Conservation (phyloP, 2,329 filamentous ascomycete genomes). For the Colletotrichum echinochloae region DNA sequence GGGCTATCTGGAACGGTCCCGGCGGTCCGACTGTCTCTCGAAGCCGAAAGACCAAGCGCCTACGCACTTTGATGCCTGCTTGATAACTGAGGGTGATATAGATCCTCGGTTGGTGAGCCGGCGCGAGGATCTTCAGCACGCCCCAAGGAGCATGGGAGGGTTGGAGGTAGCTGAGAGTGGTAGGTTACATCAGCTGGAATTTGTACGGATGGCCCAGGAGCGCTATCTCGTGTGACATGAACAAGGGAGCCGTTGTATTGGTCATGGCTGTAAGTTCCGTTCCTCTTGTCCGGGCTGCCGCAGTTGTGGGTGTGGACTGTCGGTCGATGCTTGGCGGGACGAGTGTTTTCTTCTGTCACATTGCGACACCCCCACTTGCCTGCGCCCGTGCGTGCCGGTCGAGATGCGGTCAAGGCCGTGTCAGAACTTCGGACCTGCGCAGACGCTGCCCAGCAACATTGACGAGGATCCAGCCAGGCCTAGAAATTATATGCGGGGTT, state of each 20-base stretch:
- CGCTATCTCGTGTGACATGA: slow-evolving; percentile 12
- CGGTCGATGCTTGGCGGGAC: slow-evolving; percentile 33
- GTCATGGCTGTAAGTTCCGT: neutral
- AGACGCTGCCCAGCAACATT: slow-evolving; percentile 18
- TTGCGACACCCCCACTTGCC: neutral
- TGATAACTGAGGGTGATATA: slow-evolving; percentile 33
- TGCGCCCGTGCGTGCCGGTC: neutral
- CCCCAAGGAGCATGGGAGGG: neutral
- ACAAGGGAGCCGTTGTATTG: slow-evolving; percentile 19
- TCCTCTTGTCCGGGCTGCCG: slow-evolving; percentile 28
- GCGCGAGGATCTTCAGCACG: slow-evolving; percentile 27
- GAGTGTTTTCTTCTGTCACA: slow-evolving; percentile 25
- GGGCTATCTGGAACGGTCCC: neutral
- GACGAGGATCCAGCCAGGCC: slow-evolving; percentile 24
- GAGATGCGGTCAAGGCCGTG: slow-evolving; percentile 12
- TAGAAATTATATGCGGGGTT: slow-evolving; percentile 35
- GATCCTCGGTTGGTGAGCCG: slow-evolving; percentile 38
- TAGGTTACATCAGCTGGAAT: slow-evolving; percentile 34
- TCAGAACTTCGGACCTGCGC: slow-evolving; percentile 21
- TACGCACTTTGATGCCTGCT: slow-evolving; percentile 23
- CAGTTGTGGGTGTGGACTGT: slow-evolving; percentile 31
- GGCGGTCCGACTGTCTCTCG: slow-evolving; percentile 2
- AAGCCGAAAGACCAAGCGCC: slow-evolving; percentile 17
- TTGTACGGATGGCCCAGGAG: slow-evolving; percentile 14
- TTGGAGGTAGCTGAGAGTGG: slow-evolving; percentile 24